Percentiles rank a stretch among this genome's conserved stretches.
Evolutionary conservation across 2,329 filamentous ascomycete species (phyloP).

Genomic region (Fusarium buharicum): DNA sequence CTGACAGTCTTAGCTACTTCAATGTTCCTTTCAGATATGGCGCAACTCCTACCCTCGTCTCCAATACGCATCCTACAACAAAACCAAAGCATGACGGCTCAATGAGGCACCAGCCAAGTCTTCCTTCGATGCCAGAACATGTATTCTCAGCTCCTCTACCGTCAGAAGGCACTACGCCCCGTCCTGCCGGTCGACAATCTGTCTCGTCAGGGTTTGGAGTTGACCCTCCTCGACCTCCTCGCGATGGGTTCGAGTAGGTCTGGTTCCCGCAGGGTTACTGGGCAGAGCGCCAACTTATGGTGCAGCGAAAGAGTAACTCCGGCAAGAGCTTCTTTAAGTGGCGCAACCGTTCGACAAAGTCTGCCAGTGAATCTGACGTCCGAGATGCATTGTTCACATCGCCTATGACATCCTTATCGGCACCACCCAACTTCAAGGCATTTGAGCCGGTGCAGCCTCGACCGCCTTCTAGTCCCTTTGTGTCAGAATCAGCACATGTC

Average conservation of each 20-base stretch:
- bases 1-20: slow-evolving; percentile 47
- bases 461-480: slow-evolving; percentile 54
- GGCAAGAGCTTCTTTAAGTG: slow-evolving; percentile 55
- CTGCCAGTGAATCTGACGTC: slow-evolving; percentile 49
- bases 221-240: slow-evolving; percentile 66
- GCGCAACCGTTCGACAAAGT: slow-evolving; percentile 53
- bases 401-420: slow-evolving; percentile 40
- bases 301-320: slow-evolving; percentile 48
- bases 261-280: slow-evolving; percentile 72
- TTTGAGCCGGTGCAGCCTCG: slow-evolving; percentile 22
- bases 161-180: slow-evolving; percentile 13
- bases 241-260: slow-evolving; percentile 68
- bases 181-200: background rate
- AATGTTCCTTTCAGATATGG: slow-evolving; percentile 41
- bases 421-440: slow-evolving; percentile 16
- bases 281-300: slow-evolving; percentile 63
- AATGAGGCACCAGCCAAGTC: slow-evolving; percentile 34
- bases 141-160: slow-evolving; percentile 4
- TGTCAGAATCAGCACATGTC: slow-evolving; percentile 61
- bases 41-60: slow-evolving; percentile 30
- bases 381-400: slow-evolving; percentile 39
- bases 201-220: slow-evolving; percentile 46
- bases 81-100: slow-evolving; percentile 13
- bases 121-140: slow-evolving; percentile 27
- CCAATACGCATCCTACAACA: slow-evolving; percentile 7